These are phyloP conservation scores for Solanum medicagineum DNA, from an alignment of 257 asterid genomes.

Conservation along the genomic window DNA sequence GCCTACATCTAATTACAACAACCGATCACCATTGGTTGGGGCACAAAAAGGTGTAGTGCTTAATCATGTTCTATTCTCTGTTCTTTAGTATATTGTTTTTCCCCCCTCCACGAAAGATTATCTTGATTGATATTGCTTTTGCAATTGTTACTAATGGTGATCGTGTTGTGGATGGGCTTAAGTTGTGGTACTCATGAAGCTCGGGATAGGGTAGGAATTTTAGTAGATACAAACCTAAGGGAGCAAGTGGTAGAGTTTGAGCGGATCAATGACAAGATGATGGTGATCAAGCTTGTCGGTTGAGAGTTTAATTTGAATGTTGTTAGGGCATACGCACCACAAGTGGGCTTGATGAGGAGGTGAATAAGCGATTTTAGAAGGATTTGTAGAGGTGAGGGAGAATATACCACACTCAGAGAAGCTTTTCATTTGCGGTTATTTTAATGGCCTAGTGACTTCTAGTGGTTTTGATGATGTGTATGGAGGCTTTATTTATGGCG, in stretches of 20 bases:
- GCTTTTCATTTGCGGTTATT: background rate
- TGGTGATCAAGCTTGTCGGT: background rate
- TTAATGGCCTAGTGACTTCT: background rate
- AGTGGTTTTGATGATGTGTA: background rate
- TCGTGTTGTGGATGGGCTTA: background rate
- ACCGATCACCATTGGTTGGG: slow-evolving; percentile 50
- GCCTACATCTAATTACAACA: slow-evolving; percentile 63
- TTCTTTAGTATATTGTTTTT: background rate
- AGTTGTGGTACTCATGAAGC: background rate
- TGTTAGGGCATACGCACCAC: background rate
- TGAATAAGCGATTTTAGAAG: background rate
- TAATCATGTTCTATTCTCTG: background rate
- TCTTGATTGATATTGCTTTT: background rate
- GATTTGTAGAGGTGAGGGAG: background rate
- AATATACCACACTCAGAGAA: background rate
- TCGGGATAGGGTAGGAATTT: background rate
- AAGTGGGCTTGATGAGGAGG: background rate
- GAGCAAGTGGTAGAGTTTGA: background rate
- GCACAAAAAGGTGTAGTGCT: slow-evolving; percentile 44
- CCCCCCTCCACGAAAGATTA: background rate
- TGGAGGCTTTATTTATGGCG: background rate
- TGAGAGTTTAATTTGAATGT: background rate
- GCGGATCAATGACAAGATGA: background rate
- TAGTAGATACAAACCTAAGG: background rate
- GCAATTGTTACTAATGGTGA: background rate